phyloP scores from a whole-genome alignment of 257 asterid genomes.

The Solanum pimpinellifolium region DNA sequence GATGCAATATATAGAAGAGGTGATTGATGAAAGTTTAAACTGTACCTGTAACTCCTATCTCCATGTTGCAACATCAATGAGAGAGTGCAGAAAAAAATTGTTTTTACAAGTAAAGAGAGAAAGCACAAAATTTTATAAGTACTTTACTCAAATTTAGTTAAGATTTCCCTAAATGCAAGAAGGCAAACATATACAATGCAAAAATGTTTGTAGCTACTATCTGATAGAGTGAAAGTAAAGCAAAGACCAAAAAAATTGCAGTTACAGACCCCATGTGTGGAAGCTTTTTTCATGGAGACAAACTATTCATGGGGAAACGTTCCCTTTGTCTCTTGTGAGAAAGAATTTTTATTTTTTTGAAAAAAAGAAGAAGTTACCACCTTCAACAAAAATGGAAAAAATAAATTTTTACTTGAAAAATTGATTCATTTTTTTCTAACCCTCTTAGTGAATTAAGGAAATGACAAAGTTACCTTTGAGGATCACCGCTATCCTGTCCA shows the following conservation, averaged over 20 bases:
- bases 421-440: background rate
- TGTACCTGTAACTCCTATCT: background rate
- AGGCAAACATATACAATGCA: background rate
- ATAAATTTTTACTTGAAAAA: background rate
- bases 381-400: background rate
- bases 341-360: background rate
- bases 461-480: conserved; percentile 34
- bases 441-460: background rate
- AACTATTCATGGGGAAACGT: background rate
- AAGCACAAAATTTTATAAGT: background rate
- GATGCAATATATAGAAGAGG: background rate
- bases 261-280: background rate
- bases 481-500: conserved; percentile 50
- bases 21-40: background rate
- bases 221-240: no score
- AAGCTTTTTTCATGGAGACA: background rate
- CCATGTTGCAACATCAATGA: background rate
- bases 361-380: background rate
- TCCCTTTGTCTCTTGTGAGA: background rate
- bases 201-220: background rate
- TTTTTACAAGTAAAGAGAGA: background rate
- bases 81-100: background rate
- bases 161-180: background rate
- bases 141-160: background rate
- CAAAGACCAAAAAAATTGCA: background rate